phyloP scores from a whole-genome alignment of 2,329 filamentous ascomycete genomes.

The Podosphaera xanthii region DNA sequence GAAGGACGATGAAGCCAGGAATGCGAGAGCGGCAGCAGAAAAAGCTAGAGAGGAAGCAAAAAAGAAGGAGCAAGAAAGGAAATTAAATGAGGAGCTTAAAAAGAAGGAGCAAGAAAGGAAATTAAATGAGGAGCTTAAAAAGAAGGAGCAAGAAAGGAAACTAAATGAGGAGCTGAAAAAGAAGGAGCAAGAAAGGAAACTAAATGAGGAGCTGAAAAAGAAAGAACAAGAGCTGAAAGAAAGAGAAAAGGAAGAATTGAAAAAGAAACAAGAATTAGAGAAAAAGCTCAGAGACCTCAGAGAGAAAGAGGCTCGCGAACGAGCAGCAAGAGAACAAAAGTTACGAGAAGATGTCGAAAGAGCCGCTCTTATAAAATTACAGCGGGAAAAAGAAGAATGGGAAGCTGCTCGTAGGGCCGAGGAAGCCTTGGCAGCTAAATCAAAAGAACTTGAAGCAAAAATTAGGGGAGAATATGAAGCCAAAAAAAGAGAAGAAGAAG shows the following conservation, averaged over 20 bases:
- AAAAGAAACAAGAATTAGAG: constrained; percentile 31
- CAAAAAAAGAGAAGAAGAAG: constrained; percentile 1
- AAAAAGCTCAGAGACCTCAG: constrained; percentile 29
- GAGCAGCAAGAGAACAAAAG: constrained; percentile 22
- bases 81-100: constrained; percentile 46
- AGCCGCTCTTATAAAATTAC: constrained; percentile 8
- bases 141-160: constrained; percentile 30
- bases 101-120: constrained; percentile 42
- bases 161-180: constrained; percentile 40
- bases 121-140: constrained; percentile 36
- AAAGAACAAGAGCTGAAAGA: constrained; percentile 45
- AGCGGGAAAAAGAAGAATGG: constrained; percentile 7
- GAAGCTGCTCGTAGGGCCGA: constrained; percentile 22
- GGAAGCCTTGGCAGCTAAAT: constrained; percentile 21
- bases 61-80: constrained; percentile 46
- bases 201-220: constrained; percentile 42
- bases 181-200: constrained; percentile 47
- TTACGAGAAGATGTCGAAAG: constrained; percentile 12
- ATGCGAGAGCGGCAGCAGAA: constrained; percentile 35
- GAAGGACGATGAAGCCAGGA: constrained; percentile 3
- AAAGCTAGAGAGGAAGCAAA: constrained; percentile 46
- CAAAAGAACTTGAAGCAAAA: constrained; percentile 11
- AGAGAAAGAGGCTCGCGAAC: constrained; percentile 27
- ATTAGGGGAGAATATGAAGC: not conserved
- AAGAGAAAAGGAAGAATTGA: constrained; percentile 34